phyloP scores from a whole-genome alignment of 169 alveolate species.

The Toxoplasma gondii region DNA sequence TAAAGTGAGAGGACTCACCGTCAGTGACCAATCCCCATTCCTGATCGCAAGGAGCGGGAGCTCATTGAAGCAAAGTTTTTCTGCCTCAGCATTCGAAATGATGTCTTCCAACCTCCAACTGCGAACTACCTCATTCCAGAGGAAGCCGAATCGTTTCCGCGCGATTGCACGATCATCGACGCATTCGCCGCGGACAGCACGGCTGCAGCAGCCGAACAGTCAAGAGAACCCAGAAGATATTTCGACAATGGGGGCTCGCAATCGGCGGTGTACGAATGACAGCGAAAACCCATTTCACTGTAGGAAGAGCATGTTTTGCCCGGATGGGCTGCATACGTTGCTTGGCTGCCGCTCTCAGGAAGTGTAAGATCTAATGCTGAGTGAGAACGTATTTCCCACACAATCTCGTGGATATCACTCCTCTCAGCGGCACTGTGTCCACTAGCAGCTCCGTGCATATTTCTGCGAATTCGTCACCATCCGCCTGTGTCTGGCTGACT shows the following conservation, averaged over 20 bases:
- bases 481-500: too few species aligned
- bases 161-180: constrained; percentile 29
- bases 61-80: constrained; percentile 59
- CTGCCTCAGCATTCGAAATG: constrained; percentile 44
- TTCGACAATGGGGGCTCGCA: neutral
- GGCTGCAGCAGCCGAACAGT: neutral
- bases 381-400: too few species aligned
- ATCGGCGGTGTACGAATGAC: too few species aligned
- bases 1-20: neutral
- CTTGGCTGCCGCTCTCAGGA: neutral
- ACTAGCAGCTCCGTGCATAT: too few species aligned
- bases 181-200: neutral
- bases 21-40: constrained; percentile 12
- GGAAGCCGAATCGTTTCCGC: constrained; percentile 60
- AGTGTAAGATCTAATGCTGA: neutral
- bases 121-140: constrained; percentile 66
- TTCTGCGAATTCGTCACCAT: too few species aligned
- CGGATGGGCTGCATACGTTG: too few species aligned
- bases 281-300: too few species aligned
- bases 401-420: too few species aligned
- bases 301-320: too few species aligned
- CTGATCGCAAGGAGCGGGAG: constrained; percentile 17
- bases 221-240: neutral
- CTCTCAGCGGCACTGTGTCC: too few species aligned
- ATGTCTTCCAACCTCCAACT: constrained; percentile 67